phyloP scores from a whole-genome alignment of 225 moss, liverwort and hornwort species.

The Pseudisothecium myosuroides region DNA sequence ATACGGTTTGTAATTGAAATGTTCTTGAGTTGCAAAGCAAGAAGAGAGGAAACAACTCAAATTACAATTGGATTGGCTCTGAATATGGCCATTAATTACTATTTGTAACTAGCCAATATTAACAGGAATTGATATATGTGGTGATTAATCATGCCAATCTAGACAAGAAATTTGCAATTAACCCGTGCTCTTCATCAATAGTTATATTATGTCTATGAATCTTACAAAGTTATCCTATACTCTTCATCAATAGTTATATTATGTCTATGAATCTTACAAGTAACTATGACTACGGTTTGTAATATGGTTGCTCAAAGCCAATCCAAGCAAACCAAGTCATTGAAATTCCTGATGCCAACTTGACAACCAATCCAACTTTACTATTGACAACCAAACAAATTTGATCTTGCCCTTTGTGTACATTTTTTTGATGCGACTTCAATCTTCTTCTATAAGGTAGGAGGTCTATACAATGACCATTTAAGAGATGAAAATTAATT shows the following conservation, averaged over 20 bases:
- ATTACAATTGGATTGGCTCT: accelerated
- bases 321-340: not conserved
- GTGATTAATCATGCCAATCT: not conserved
- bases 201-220: not conserved
- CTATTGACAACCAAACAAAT: not conserved
- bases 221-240: not conserved
- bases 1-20: too few relatives aligned
- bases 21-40: too few relatives aligned
- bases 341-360: accelerated
- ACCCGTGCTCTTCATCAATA: not conserved
- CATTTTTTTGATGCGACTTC: not conserved
- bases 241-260: not conserved
- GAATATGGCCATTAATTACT: not conserved
- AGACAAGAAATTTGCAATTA: not conserved
- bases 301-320: not conserved
- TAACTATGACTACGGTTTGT: not conserved
- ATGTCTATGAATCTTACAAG: not conserved
- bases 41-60: too few relatives aligned
- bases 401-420: accelerated
- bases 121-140: accelerated
- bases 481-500: not conserved
- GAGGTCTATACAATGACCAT: not conserved
- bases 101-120: not conserved
- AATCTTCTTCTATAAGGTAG: not conserved
- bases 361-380: not conserved